Evolutionary conservation across 2,329 filamentous ascomycete genomes (phyloP).

Genomic region (Blastomyces gilchristii): DNA sequence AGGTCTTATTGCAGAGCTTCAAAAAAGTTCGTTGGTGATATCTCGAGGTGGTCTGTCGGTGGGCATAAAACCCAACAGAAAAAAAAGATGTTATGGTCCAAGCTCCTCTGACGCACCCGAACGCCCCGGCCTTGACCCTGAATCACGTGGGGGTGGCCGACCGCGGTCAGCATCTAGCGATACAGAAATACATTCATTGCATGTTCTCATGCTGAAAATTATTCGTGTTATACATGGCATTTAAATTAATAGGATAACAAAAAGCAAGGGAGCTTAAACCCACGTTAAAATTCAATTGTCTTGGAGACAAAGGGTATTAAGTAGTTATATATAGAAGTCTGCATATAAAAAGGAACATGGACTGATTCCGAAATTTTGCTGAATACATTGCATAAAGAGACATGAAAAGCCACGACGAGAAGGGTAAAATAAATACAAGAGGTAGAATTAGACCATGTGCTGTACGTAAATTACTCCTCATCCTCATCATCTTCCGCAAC

Average conservation of each 20-base stretch:
- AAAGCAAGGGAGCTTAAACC: too few relatives aligned
- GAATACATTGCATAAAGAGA: not conserved
- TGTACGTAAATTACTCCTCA: constrained; percentile 24
- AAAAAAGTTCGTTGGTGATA: not conserved
- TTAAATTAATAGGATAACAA: too few relatives aligned
- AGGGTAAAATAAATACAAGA: not conserved
- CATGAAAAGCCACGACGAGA: not conserved
- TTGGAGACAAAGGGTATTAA: not conserved
- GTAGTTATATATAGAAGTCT: not conserved
- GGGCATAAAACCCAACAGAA: too few relatives aligned
- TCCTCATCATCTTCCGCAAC: constrained; percentile 35
- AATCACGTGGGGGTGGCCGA: too few relatives aligned
- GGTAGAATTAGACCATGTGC: not conserved
- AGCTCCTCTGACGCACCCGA: not conserved
- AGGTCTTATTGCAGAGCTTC: not conserved
- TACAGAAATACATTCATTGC: too few relatives aligned
- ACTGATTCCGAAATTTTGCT: not conserved
- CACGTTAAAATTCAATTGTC: too few relatives aligned
- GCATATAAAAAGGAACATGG: not conserved
- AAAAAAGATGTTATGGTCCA: not conserved
- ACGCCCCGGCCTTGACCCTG: too few relatives aligned
- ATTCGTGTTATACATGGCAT: too few relatives aligned
- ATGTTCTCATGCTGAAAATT: too few relatives aligned
- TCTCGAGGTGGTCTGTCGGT: not conserved
- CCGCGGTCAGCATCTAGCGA: too few relatives aligned